Percentiles rank a stretch among this genome's conserved stretches.
phyloP scores from a whole-genome alignment of 345 rosid genomes.

The Euclidium syriacum region DNA sequence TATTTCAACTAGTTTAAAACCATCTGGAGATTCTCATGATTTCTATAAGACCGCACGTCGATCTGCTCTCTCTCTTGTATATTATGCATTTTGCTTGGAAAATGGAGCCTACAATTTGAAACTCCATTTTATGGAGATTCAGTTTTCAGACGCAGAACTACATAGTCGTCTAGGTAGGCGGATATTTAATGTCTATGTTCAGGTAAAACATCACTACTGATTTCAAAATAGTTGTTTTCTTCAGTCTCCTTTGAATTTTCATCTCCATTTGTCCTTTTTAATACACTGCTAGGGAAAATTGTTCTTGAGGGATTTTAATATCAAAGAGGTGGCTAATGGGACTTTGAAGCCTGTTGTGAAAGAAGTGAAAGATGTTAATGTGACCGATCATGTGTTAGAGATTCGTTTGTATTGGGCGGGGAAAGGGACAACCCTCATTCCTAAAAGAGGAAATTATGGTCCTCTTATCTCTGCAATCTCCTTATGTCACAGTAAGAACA shows the following conservation, averaged over 20 bases:
- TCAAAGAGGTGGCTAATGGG: slow-evolving; percentile 37
- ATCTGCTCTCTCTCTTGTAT: slow-evolving; percentile 57
- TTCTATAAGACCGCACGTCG: slow-evolving; percentile 46
- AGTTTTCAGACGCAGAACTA: slow-evolving; percentile 34
- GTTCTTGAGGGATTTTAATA: slow-evolving; percentile 43
- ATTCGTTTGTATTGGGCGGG: slow-evolving; percentile 55
- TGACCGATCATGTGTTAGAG: slow-evolving; percentile 36
- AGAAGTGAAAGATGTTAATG: slow-evolving; percentile 14
- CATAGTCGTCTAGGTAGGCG: slow-evolving; percentile 44
- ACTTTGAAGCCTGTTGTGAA: slow-evolving; percentile 22
- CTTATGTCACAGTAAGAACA: slow-evolving; percentile 32
- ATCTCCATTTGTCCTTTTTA: not conserved
- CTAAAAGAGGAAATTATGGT: slow-evolving; percentile 43
- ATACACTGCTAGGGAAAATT: not conserved
- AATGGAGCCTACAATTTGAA: slow-evolving; percentile 48
- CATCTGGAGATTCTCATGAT: slow-evolving; percentile 2
- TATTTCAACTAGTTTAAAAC: not conserved
- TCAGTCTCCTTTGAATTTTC: not conserved
- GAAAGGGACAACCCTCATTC: slow-evolving; percentile 41
- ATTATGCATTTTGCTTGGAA: slow-evolving; percentile 52
- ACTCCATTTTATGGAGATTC: slow-evolving; percentile 62
- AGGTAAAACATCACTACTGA: slow-evolving; percentile 19
- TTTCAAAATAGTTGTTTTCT: not conserved
- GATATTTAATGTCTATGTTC: slow-evolving; percentile 55
- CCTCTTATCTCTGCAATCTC: slow-evolving; percentile 66